These are phyloP conservation scores for Saturnispora quitensis DNA, from an alignment of 805 yeast genomes.

Conservation along the genomic window DNA sequence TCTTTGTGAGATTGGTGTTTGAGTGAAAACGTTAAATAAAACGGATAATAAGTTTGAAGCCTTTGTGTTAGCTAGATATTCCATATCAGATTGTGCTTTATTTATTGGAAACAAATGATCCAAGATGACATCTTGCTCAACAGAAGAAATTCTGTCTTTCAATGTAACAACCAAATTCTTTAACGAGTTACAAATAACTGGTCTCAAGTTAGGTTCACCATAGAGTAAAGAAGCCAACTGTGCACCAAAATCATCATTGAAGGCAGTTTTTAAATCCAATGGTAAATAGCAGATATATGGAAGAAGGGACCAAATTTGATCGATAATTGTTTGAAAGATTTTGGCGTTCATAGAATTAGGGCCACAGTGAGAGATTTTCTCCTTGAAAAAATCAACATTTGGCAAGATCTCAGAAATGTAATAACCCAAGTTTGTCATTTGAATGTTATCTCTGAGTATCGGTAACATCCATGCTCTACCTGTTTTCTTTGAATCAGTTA, in stretches of 20 bases:
- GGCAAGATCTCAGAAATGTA: constrained; percentile 64
- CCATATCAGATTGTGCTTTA: constrained; percentile 47
- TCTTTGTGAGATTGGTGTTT: constrained; percentile 76
- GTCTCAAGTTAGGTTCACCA: constrained; percentile 65
- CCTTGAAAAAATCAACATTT: constrained; percentile 43
- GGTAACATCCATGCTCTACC: constrained; percentile 97
- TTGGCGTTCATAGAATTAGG: constrained; percentile 61
- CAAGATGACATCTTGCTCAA: constrained; percentile 50
- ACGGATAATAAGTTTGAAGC: constrained; percentile 78
- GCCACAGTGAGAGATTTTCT: constrained; percentile 34
- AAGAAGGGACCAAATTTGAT: constrained; percentile 86
- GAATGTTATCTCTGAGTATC: constrained; percentile 74
- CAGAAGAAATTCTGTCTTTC: constrained; percentile 32
- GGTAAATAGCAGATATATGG: constrained; percentile 90
- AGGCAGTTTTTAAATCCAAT: constrained; percentile 52
- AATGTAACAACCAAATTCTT: constrained; percentile 64
- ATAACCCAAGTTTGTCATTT: constrained; percentile 57
- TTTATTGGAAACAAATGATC: constrained; percentile 52
- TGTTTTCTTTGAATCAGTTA: constrained; percentile 48
- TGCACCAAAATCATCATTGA: constrained; percentile 72
- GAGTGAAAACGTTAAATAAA: constrained; percentile 85
- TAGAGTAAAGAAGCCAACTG: constrained; percentile 66
- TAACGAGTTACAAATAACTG: constrained; percentile 74
- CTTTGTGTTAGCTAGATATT: constrained; percentile 48
- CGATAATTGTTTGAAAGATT: constrained; percentile 75